These are phyloP conservation scores for Leccinum longicurvipes DNA, from an alignment of 768 basidiomycete species.

Conservation along the genomic window DNA sequence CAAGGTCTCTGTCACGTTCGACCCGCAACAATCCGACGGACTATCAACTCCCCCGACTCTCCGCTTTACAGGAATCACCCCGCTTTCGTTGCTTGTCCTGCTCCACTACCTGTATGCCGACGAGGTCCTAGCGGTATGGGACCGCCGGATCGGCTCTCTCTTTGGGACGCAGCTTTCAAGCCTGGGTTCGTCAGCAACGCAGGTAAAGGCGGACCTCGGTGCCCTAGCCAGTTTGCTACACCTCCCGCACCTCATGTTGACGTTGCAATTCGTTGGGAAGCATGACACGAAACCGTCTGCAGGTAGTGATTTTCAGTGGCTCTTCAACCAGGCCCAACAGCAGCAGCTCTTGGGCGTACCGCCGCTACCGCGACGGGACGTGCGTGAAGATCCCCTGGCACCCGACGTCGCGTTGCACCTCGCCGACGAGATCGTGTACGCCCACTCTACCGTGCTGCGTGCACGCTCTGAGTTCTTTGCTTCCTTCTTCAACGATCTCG, in stretches of 20 bases:
- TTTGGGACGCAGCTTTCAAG: constrained; percentile 40
- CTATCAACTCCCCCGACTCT: constrained; percentile 3
- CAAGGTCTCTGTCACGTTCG: constrained; percentile 30
- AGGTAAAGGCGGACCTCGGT: constrained; percentile 63
- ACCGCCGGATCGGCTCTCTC: constrained; percentile 55
- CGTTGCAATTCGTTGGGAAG: constrained; percentile 63
- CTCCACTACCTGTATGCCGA: constrained; percentile 90
- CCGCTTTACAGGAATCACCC: constrained; percentile 52
- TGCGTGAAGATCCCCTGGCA: constrained; percentile 30
- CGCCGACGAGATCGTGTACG: constrained; percentile 58
- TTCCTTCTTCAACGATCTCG: constrained; percentile 75
- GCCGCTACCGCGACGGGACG: constrained; percentile 5
- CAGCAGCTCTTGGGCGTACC: background rate
- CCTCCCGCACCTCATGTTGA: constrained; percentile 50
- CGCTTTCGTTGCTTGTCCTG: constrained; percentile 69
- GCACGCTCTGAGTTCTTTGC: constrained; percentile 82
- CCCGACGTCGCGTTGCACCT: constrained; percentile 75
- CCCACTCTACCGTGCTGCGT: constrained; percentile 75
- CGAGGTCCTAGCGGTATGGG: constrained; percentile 79
- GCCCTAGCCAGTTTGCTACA: constrained; percentile 55
- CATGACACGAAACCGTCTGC: constrained; percentile 48
- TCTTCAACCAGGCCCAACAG: constrained; percentile 39
- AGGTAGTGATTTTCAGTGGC: constrained; percentile 42
- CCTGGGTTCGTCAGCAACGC: constrained; percentile 40
- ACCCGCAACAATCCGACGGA: constrained; percentile 1